phyloP scores from a whole-genome alignment of 441 rosid species.

The Populus hybrid region DNA sequence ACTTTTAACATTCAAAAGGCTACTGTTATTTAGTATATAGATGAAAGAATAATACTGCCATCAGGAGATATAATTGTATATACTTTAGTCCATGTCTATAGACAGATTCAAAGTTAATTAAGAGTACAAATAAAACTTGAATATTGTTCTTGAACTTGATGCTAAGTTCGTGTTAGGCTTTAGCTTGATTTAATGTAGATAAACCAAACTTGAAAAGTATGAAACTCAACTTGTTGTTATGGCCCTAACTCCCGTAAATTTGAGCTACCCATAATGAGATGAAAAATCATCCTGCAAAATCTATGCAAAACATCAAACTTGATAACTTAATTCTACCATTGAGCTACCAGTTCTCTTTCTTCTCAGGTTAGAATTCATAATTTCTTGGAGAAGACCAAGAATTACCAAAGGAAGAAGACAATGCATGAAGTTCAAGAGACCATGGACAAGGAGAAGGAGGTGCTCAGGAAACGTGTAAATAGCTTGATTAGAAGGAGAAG shows the following conservation, averaged over 20 bases:
- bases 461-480: conserved; percentile 68
- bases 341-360: conserved; percentile 12
- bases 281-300: not conserved
- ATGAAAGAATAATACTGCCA: not conserved
- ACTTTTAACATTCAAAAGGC: not conserved
- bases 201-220: not conserved
- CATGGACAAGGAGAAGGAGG: conserved; percentile 48
- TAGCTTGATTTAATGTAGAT: not conserved
- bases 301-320: not conserved
- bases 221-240: not conserved
- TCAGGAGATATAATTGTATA: not conserved
- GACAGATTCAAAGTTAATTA: not conserved
- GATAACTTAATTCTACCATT: not conserved
- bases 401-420: conserved; percentile 31
- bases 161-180: not conserved
- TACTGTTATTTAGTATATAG: not conserved
- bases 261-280: not conserved
- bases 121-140: not conserved
- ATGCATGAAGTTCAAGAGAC: conserved; percentile 40
- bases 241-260: not conserved
- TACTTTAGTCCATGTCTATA: not conserved
- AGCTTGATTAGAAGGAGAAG: conserved; percentile 65
- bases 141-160: not conserved
- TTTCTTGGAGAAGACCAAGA: conserved; percentile 67
- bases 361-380: conserved; percentile 72